Base-by-base conservation (phyloP, 169 alveolate species). In the Plasmodium billcollinsi region DNA sequence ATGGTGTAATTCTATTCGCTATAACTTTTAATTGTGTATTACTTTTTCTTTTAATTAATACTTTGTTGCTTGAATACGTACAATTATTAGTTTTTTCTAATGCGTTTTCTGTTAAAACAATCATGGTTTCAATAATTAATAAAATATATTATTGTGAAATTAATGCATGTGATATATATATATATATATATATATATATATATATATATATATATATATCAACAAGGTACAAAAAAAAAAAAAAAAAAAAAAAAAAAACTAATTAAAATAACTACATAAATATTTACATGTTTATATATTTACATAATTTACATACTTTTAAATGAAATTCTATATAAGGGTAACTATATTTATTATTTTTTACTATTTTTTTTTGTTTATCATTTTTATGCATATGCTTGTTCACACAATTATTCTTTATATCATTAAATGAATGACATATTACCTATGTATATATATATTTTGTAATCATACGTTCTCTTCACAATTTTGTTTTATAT, bases 401-500 rank as follows among this genome's bases (percentile, higher is more conserved):
- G 45, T 5, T 33, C 45, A 33, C 45, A 33, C 45, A 33, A 33
- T 33, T 33, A 33, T 33, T 33, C 45, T 4, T 33, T 33, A 33
- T 26, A 26, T 71, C 15, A 50, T 50, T 49, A 56, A 54, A 26
- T 78, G 66, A 20, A 18, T 18, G 26, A 47, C 45, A 45, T 26
- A 18, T 21, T 73, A 43, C 52, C 86, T 73, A 33, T 33, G 45
- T 33, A 33, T 33, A 33, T 33, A 26, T 26, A 5, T 4, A 33
- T 33, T 33, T 33, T 33, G 45, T 33, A 33, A 33, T 33, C 9
- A 33, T 33, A 5, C 9, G 45, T 33, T 99, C 2, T 98, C 45
- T 33, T 33, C 45, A 33, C 45, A 33, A 33, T 5, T 33, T 33
- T 33, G 99, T 99, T 33, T 3, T 33, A 33, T 5, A 33, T 33